phyloP scores from a whole-genome alignment of 2,329 filamentous ascomycete species.

The Nigrospora oryzae region DNA sequence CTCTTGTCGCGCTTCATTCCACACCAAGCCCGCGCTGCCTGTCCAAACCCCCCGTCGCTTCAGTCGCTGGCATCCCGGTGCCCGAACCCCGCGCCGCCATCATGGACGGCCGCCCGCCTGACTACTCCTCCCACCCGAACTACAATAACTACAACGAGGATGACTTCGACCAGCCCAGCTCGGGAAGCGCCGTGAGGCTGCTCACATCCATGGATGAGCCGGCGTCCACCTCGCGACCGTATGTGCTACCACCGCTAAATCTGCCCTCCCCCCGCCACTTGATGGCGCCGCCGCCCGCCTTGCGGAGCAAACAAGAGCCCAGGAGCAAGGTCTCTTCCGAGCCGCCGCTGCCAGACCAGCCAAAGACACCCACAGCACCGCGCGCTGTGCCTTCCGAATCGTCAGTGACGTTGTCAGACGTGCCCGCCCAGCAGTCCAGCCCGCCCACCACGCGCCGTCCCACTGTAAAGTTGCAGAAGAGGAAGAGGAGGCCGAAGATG shows the following conservation, averaged over 20 bases:
- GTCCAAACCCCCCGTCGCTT: too few relatives aligned
- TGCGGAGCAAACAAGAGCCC: slow-evolving; percentile 9
- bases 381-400: too few relatives aligned
- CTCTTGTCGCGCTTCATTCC: too few relatives aligned
- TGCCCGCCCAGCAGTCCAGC: too few relatives aligned
- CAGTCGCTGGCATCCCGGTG: too few relatives aligned
- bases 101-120: slow-evolving; percentile 3
- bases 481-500: slow-evolving; percentile 17
- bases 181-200: slow-evolving; percentile 45
- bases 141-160: slow-evolving; percentile 38
- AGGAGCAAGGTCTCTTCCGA: too few relatives aligned
- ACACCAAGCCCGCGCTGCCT: too few relatives aligned
- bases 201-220: slow-evolving; percentile 55
- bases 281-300: slow-evolving; percentile 14
- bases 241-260: slow-evolving; percentile 33
- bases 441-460: slow-evolving; percentile 10
- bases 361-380: too few relatives aligned
- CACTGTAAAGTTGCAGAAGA: slow-evolving; percentile 46
- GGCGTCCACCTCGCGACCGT: slow-evolving; percentile 37
- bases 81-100: too few relatives aligned
- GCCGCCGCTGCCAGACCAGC: too few relatives aligned
- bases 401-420: too few relatives aligned
- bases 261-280: slow-evolving; percentile 10
- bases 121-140: not conserved
- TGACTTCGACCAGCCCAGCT: slow-evolving; percentile 38